A percentile compares a stretch with the other conserved stretches of the same genome.
Conservation (phyloP, 345 rosid genomes). For the Odontarrhena argentea region DNA sequence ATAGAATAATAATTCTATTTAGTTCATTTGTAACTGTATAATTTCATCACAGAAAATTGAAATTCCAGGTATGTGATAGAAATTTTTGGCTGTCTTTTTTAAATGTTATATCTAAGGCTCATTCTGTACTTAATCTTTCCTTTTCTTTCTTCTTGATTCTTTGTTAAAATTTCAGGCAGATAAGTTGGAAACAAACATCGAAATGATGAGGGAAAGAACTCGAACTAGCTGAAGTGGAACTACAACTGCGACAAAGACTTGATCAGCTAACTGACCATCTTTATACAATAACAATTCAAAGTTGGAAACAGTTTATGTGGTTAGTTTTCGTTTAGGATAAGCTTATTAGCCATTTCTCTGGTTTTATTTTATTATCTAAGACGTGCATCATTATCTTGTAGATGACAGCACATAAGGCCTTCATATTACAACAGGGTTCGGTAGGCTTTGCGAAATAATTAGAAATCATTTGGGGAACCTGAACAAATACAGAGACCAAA, state of each 20-base stretch:
- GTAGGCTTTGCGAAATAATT: conserved; percentile 94
- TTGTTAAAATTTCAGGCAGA: conserved; percentile 52
- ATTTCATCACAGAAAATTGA: background rate
- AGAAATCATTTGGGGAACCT: no score
- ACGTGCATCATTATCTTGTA: conserved; percentile 37
- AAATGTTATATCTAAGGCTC: background rate
- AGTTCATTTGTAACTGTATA: conserved; percentile 9
- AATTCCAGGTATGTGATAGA: conserved; percentile 7
- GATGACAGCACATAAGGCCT: conserved; percentile 98
- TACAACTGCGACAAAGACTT: conserved; percentile 83
- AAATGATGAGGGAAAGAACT: conserved; percentile 74
- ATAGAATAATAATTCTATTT: conserved; percentile 4
- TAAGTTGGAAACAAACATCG: conserved; percentile 63
- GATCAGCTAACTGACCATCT: conserved; percentile 92
- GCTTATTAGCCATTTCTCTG: conserved; percentile 3
- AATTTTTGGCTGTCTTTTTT: background rate
- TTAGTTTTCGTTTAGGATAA: conserved; percentile 40
- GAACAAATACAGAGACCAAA: conserved; percentile 92
- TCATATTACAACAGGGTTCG: conserved; percentile 96
- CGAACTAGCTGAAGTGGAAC: conserved; percentile 88
- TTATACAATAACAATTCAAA: conserved; percentile 99
- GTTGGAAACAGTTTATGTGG: conserved; percentile 97
- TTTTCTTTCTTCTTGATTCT: background rate
- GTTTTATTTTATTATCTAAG: conserved; percentile 3
- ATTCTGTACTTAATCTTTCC: background rate